Evolutionary conservation across 106 monocot genomes (phyloP).

Genomic region (Allium fistulosum): DNA sequence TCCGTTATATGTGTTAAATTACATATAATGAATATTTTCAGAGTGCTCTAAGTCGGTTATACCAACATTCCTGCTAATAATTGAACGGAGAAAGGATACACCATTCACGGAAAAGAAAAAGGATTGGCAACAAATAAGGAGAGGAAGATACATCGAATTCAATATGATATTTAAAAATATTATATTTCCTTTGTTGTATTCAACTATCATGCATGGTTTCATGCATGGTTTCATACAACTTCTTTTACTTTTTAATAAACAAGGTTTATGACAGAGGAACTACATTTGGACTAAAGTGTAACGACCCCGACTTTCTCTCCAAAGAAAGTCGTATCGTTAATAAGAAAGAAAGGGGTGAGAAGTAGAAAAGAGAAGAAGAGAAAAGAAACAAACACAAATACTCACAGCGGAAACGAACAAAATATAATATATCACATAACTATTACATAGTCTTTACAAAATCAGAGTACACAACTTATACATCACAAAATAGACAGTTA

Average conservation of each 20-base stretch:
- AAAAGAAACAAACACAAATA: too few relatives aligned
- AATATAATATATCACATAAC: too few relatives aligned
- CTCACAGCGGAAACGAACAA: too few relatives aligned
- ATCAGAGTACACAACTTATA: too few relatives aligned
- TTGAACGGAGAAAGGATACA: constrained; percentile 69
- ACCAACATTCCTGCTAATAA: constrained; percentile 73
- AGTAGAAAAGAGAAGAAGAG: too few relatives aligned
- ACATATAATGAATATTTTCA: constrained; percentile 12
- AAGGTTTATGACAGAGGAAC: constrained; percentile 99
- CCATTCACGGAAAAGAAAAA: constrained; percentile 87
- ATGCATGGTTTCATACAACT: not conserved
- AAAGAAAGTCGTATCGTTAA: too few relatives aligned
- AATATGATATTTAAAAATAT: constrained; percentile 58
- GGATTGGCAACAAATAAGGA: constrained; percentile 89
- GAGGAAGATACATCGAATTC: constrained; percentile 96
- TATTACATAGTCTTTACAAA: too few relatives aligned
- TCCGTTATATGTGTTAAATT: too few relatives aligned
- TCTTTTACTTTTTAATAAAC: not conserved
- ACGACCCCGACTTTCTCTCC: too few relatives aligned
- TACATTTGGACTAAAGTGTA: constrained; percentile 86
- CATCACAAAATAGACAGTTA: too few relatives aligned
- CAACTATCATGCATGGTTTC: not conserved
- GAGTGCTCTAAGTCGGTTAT: constrained; percentile 87
- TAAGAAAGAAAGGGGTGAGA: too few relatives aligned
- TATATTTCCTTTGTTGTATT: not conserved